Percentiles rank a stretch among this genome's conserved stretches.
Conservation (phyloP, 2,329 filamentous ascomycete genomes). For the Nemania serpens region DNA sequence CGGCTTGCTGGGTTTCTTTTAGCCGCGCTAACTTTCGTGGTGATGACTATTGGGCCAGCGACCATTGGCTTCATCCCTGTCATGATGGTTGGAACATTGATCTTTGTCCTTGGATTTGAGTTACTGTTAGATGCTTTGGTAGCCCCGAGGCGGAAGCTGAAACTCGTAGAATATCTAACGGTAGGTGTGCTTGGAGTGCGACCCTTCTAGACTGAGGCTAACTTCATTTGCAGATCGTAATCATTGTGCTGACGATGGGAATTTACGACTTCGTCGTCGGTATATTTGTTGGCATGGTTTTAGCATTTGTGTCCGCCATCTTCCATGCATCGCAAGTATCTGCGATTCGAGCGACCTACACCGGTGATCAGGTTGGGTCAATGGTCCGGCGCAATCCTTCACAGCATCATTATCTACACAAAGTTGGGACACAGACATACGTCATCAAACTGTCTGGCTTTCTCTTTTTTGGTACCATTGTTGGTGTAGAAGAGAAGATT, state of each 20-base stretch:
- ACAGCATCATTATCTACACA: slow-evolving; percentile 82
- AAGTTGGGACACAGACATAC: slow-evolving; percentile 86
- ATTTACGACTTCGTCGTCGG: slow-evolving; percentile 95
- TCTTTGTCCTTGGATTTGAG: slow-evolving; percentile 94
- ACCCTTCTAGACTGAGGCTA: slow-evolving; percentile 24
- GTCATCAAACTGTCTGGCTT: slow-evolving; percentile 92
- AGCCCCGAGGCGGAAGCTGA: slow-evolving; percentile 85
- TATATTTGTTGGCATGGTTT: slow-evolving; percentile 86
- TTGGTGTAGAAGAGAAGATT: slow-evolving; percentile 89
- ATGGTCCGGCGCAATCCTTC: slow-evolving; percentile 90
- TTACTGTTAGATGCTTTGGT: slow-evolving; percentile 86
- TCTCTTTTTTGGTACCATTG: slow-evolving; percentile 98
- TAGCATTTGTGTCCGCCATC: slow-evolving; percentile 89
- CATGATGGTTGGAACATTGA: slow-evolving; percentile 94
- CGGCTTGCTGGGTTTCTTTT: slow-evolving; percentile 85
- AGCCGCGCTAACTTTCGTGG: slow-evolving; percentile 75
- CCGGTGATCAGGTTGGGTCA: slow-evolving; percentile 85
- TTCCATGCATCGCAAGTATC: slow-evolving; percentile 90
- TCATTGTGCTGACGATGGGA: slow-evolving; percentile 94
- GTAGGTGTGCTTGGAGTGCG: slow-evolving; percentile 48
- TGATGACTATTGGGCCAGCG: slow-evolving; percentile 83
- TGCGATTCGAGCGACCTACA: slow-evolving; percentile 87
- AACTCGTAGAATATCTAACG: slow-evolving; percentile 85
- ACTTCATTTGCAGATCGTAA: slow-evolving; percentile 62
- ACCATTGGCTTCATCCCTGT: slow-evolving; percentile 94